A percentile compares a stretch with the other conserved stretches of the same genome.
These are phyloP conservation scores for Camellia japonica DNA, from an alignment of 148 eudicot genomes.

Conservation along the genomic window DNA sequence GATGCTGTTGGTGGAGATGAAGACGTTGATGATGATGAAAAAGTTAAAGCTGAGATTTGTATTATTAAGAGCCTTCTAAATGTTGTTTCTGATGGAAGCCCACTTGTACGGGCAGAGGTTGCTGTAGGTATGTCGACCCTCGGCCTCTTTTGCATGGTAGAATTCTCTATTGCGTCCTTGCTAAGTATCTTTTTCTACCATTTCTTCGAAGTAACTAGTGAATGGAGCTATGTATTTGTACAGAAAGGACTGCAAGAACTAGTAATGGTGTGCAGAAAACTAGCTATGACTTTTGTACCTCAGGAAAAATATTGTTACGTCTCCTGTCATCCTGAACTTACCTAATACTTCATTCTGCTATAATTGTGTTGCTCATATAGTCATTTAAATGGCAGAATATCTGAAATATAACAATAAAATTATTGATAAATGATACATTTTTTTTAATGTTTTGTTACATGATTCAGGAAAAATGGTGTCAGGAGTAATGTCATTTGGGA, in stretches of 20 bases:
- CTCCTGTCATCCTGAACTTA: background rate
- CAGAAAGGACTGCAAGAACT: background rate
- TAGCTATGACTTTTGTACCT: background rate
- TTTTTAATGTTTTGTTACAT: background rate
- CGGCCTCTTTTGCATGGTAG: background rate
- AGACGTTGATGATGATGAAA: conserved; percentile 90
- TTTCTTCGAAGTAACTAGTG: background rate
- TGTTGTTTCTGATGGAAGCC: conserved; percentile 96
- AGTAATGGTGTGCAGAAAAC: background rate
- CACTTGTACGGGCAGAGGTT: conserved; percentile 91
- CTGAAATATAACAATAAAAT: background rate
- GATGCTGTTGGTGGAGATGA: conserved; percentile 65
- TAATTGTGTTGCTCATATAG: background rate
- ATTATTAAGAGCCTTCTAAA: conserved; percentile 69
- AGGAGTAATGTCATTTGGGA: background rate
- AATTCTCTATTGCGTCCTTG: background rate
- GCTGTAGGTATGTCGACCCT: conserved; percentile 69
- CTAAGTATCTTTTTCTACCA: background rate
- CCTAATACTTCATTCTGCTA: background rate
- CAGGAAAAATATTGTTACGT: background rate
- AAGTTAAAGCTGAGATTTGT: conserved; percentile 61
- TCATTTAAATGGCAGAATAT: background rate
- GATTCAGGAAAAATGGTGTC: background rate
- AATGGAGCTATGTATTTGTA: background rate
- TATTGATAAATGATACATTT: background rate